Evolutionary conservation across 768 basidiomycete species (phyloP).

Genomic region (Melanogaster broomeanus): DNA sequence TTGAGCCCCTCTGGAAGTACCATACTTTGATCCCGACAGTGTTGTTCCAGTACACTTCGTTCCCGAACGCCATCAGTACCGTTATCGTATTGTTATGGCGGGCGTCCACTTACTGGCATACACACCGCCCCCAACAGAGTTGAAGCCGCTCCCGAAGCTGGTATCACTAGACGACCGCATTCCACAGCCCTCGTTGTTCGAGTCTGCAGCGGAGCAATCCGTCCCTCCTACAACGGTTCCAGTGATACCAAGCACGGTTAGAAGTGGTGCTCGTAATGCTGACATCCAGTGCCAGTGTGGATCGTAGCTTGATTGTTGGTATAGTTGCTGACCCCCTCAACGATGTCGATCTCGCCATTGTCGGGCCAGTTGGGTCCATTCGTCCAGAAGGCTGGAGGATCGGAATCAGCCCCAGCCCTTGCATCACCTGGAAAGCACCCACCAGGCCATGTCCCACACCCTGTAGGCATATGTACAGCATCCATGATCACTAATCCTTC

Average conservation of each 20-base stretch:
- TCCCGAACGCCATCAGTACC: conserved; percentile 1
- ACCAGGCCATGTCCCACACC: conserved; percentile 86
- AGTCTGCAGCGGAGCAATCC: conserved; percentile 70
- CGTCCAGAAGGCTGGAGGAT: conserved; percentile 45
- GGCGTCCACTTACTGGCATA: conserved; percentile 72
- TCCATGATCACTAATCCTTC: conserved; percentile 79
- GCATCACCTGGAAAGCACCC: conserved; percentile 1
- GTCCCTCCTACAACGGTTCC: conserved; percentile 69
- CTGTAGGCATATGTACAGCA: conserved; percentile 85
- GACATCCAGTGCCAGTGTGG: conserved; percentile 76
- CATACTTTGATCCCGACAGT: conserved; percentile 83
- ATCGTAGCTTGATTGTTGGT: conserved; percentile 82
- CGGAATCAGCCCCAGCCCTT: not conserved
- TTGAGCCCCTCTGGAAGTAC: conserved; percentile 75
- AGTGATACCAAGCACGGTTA: conserved; percentile 52
- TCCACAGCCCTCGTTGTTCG: conserved; percentile 82
- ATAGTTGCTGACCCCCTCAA: conserved; percentile 83
- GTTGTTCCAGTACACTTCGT: conserved; percentile 18
- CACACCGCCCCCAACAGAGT: conserved; percentile 81
- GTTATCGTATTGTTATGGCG: not conserved
- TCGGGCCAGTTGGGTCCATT: conserved; percentile 49
- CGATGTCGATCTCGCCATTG: conserved; percentile 78
- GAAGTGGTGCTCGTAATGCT: conserved; percentile 51
- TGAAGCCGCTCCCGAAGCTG: conserved; percentile 87
- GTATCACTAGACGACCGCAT: conserved; percentile 57